Evolutionary conservation across 202 grass and related monocot genomes (phyloP), one percentile per base, ranked within the genome.

Genomic region (Brachypodium distachyon): DNA sequence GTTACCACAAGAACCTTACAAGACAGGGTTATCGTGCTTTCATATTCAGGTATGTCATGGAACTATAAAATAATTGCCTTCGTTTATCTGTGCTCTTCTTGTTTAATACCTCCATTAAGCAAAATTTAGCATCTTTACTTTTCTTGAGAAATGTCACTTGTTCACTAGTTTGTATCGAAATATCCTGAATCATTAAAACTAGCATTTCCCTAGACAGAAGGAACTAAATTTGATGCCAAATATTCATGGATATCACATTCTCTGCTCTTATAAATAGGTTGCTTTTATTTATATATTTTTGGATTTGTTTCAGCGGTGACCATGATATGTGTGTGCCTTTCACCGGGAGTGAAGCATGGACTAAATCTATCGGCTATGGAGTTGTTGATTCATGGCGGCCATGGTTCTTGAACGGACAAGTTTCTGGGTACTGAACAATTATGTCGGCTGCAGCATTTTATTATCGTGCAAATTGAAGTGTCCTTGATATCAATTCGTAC

Each of bases 321-420:
- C 96, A 98, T 68, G 96, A 98, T 61, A 95, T 98, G 89, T 98
- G 95, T 76, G 87, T 98, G 58, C 96, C 96, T 59, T 87, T 76
- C 57, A 98, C 91, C 11, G 96, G 96, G 29, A 88, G 16, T 28
- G 61, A 98, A 92, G 91, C 82, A 83, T 98, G 96, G 96, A 98
- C 96, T 25, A 59, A 81, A 60, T 95, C 96, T 3, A 69, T 98
- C 23, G 87, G 89, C 29, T 95, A 95, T 55, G 55, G 61, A 75
- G 61, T 98, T 47, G 32, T 88, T 67, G 89, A 98, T 65, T 83
- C 83, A 3, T 98, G 96, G 96, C 56, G 91, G 47, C 85, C 87
- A 6, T 98, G 96, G 91, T 67, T 64, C 51, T 32, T 86, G 13
- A 71, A 88, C 38, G 57, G 52, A 27, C 95, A 98, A 98, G 87